These are phyloP conservation scores for Ascoidea asiatica DNA, from an alignment of 805 yeast genomes.

Conservation along the genomic window DNA sequence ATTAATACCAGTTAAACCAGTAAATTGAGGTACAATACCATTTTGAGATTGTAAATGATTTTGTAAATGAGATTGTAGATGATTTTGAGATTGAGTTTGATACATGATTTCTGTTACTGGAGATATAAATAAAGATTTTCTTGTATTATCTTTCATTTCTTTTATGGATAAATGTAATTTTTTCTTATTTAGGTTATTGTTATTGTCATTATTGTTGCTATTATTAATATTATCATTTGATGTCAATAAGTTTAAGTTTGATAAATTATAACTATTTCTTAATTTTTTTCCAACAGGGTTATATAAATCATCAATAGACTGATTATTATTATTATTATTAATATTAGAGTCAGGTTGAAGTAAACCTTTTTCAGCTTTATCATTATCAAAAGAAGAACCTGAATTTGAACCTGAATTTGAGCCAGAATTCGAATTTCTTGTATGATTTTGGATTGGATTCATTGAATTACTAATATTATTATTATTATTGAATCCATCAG, in stretches of 20 bases:
- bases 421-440: neutral
- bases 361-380: neutral
- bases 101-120: neutral
- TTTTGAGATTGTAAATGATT: neutral
- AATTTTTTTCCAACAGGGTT: neutral
- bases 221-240: no score
- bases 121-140: neutral
- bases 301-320: neutral
- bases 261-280: neutral
- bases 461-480: neutral
- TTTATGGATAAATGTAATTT: neutral
- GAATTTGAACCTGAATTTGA: neutral
- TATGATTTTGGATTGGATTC: no score
- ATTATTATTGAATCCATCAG: no score
- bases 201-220: neutral
- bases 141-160: neutral
- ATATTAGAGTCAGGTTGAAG: neutral
- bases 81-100: neutral
- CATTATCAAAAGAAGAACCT: neutral
- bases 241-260: neutral
- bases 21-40: neutral
- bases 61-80: neutral
- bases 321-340: no score
- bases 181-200: no score
- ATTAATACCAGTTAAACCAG: no score